These are phyloP conservation scores for Mycena floridula DNA, from an alignment of 768 basidiomycete species.

Conservation along the genomic window DNA sequence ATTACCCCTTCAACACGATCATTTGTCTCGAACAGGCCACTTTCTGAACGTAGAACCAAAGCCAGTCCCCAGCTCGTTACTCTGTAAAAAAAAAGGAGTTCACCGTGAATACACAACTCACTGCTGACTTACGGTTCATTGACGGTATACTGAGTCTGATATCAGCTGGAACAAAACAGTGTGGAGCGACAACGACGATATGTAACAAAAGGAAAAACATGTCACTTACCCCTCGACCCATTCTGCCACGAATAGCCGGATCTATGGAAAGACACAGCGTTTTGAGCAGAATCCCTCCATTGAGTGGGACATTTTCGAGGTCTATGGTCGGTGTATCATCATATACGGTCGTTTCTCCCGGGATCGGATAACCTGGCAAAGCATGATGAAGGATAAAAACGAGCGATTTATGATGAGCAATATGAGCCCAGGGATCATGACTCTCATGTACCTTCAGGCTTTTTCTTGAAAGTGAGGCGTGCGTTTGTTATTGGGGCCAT, in stretches of 20 bases:
- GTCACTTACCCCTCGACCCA: no score
- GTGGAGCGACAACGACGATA: background rate
- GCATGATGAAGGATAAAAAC: background rate
- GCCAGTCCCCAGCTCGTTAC: conserved; percentile 14
- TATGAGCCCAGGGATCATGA: background rate
- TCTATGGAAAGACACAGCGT: conserved; percentile 31
- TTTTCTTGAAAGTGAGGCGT: conserved; percentile 19
- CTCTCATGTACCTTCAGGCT: conserved; percentile 16
- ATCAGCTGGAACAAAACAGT: background rate
- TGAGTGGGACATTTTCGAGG: conserved; percentile 25
- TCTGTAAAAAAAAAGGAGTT: background rate
- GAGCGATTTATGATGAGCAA: background rate
- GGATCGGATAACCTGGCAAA: conserved; percentile 16
- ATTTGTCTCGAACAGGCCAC: conserved; percentile 14
- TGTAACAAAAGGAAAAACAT: background rate
- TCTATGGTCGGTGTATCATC: conserved; percentile 29
- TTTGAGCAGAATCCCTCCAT: conserved; percentile 30
- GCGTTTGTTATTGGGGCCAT: conserved; percentile 16
- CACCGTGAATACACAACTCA: background rate
- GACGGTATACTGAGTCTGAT: conserved; percentile 4
- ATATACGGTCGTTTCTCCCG: conserved; percentile 24
- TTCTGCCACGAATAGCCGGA: conserved; percentile 26
- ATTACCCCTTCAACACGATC: conserved; percentile 21
- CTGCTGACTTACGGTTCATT: conserved; percentile 14
- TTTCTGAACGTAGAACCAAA: conserved; percentile 20